Conservation (phyloP, 2,329 filamentous ascomycete species). For the Chrysoporthe austroafricana region DNA sequence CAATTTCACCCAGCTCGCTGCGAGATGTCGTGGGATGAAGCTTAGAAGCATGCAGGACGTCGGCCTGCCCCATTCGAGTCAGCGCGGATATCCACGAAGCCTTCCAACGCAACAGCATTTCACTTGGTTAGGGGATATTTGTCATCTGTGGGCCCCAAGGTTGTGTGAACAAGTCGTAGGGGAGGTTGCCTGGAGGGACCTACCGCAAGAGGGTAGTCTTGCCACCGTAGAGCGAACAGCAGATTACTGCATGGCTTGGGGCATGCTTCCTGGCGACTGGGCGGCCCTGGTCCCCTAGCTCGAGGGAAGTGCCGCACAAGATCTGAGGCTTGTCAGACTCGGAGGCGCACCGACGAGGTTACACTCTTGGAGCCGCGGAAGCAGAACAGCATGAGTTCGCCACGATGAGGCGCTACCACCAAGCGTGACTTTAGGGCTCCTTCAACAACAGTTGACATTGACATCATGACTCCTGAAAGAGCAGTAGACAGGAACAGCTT, state of each 20-base stretch:
- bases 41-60: not conserved
- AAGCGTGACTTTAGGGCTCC: not conserved
- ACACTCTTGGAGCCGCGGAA: conserved; percentile 19
- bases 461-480: not conserved
- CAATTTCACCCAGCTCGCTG: not conserved
- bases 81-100: not conserved
- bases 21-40: not conserved
- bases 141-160: not conserved
- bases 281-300: not conserved
- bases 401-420: not conserved
- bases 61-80: not conserved
- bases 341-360: conserved; percentile 6
- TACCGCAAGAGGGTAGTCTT: not conserved
- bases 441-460: not conserved
- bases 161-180: not conserved
- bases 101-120: not conserved
- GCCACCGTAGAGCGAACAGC: not conserved
- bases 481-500: not conserved
- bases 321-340: conserved; percentile 5
- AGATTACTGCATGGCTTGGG: not conserved
- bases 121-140: not conserved
- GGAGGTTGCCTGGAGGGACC: not conserved
- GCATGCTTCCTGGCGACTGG: conserved; percentile 2
- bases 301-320: conserved; percentile 7
- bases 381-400: conserved; percentile 9